Evolutionary conservation across 805 yeast genomes (phyloP), one percentile per base, ranked within the genome.

Genomic region (Jamesozyma piceae): DNA sequence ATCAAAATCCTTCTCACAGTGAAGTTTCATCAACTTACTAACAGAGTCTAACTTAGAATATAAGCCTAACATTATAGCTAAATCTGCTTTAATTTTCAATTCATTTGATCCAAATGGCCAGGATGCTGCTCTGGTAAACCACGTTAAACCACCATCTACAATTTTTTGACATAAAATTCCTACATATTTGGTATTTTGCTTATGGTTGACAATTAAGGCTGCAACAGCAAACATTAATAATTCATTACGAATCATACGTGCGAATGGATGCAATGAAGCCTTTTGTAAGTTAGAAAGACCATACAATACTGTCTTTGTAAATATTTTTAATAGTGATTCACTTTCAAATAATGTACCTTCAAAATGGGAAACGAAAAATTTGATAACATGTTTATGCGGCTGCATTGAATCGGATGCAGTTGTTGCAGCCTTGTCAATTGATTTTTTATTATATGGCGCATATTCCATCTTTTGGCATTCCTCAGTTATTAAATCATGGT

Each of bases 41-140:
- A 50, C 37, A 14, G 39, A 44, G 5, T 53, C 52, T n/a, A 60
- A 33, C 42, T 46, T 46, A 60, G 58, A 31, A 49, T 55, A 47
- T 55, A 83, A 70, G 20, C 74, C 78, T 24, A 71, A 65, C 49
- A 90, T 66, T 39, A 80, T 62, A 4, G 71, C 66, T 52, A 74
- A 70, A 53, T 89, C 95, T 1, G 86, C 75, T 49, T 78, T 79
- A 39, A 80, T 77, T 56, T 78, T 78, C 48, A 85, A 62, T 35
- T 75, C 70, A 56, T 90, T 87, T 10, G 87, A 81, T 3, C 98
- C 97, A 65, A 73, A 88, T 14, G 97, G 96, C 66, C 81, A 82
- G 3, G 72, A 67, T 1, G 77, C 68, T 18, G 75, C 69, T 37
- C 67, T 71, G 20, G 69, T 69, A 57, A 87, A 92, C 96, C 97